Evolutionary conservation across 345 rosid species (phyloP).

Genomic region (Combretum micranthum): DNA sequence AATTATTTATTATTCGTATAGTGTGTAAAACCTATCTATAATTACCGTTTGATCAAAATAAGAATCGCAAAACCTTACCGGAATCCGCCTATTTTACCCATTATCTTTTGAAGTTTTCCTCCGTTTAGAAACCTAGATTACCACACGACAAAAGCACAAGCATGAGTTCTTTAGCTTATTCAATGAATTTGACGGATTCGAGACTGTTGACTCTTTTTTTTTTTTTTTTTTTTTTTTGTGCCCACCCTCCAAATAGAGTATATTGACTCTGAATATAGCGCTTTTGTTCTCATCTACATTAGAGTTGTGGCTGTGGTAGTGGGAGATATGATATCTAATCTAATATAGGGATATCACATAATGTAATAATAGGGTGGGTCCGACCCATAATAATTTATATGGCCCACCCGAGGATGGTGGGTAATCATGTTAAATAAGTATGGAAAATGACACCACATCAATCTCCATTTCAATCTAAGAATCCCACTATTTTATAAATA

Average conservation of each 20-base stretch:
- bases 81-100: too few relatives aligned
- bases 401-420: conserved; percentile 16
- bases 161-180: too few relatives aligned
- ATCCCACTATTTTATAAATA: too few relatives aligned
- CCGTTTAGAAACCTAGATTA: too few relatives aligned
- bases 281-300: conserved; percentile 11
- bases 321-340: conserved; percentile 11
- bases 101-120: too few relatives aligned
- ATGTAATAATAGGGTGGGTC: conserved; percentile 17
- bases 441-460: conserved; percentile 11
- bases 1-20: too few relatives aligned
- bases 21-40: too few relatives aligned
- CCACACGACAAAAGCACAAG: too few relatives aligned
- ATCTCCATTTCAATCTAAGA: not conserved
- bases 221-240: not conserved
- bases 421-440: conserved; percentile 17
- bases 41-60: too few relatives aligned
- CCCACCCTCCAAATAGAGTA: not conserved
- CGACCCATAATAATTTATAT: conserved; percentile 14
- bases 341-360: conserved; percentile 21
- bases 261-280: conserved; percentile 13
- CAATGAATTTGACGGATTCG: too few relatives aligned
- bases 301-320: conserved; percentile 10
- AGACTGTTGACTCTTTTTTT: not conserved
- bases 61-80: too few relatives aligned